Base-by-base conservation (phyloP, 2,329 filamentous ascomycete genomes). In the Pseudopyricularia cyperi region DNA sequence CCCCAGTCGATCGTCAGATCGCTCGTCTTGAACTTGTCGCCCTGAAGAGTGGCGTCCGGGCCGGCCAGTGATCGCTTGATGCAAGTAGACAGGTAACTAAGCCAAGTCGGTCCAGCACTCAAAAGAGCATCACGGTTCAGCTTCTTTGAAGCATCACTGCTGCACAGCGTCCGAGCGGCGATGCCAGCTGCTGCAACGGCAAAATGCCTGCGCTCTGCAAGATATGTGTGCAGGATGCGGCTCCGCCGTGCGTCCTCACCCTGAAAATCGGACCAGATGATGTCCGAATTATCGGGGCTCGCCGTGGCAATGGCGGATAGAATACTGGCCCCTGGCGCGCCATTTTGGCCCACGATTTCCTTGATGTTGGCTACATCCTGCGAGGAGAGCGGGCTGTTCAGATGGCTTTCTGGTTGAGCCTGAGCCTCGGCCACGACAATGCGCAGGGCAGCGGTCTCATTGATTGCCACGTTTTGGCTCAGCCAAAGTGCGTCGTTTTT, bases 401-500 rank as follows among this genome's bases (percentile, higher is more conserved):
- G 76, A 59, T 89, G 83, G 46, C 75, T 74, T n/a, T 80, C 74
- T n/a, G 89, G 73, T 34, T 89, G 80, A 57, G 78, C 79, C 68
- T 97, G 91, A 74, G 85, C 87, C 73, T 97, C 93, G 46, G 93
- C 69, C 7, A 94, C 71, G 3, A 83, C 83, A 44, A 95, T 74
- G 54, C 93, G 80, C 60, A 98, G 72, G 26, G 91, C 89, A 12
- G 84, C 80, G 44, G 93, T 72, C 65, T 96, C 83, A 65, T 93
- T 89, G 57, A 96, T 80, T 46, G 79, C 75, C 50, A 83, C 80
- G 61, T 84, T 80, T 60, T 85, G 80, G 66, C 88, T 90, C 56
- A 98, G 72, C 89, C 90, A 97, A 58, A 85, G 65, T 33, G 89
- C 79, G 70, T 97, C 90, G 47, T 80, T 79, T 69, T 95, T 95